Evolutionary conservation across 1,139 yeast genomes (phyloP), one percentile per base, ranked within the genome.

Genomic region (Arxiozyma heterogenica): DNA sequence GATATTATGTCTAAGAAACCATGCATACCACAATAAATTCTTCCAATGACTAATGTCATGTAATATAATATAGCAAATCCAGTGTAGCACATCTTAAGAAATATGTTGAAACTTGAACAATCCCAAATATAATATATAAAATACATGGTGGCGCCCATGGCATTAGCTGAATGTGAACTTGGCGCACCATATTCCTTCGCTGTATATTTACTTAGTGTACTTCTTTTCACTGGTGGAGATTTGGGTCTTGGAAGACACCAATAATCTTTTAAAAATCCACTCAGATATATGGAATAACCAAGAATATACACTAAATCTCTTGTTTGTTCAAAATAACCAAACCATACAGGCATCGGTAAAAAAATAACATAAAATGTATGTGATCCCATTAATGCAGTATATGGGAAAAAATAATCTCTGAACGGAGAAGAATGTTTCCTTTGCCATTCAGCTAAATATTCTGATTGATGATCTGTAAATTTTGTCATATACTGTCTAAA

Each of bases 1-100:
- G 80, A 71, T 1, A 74, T 53, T 5, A 93, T 75, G 67, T 93
- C 98, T 39, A 87, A 71, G 58, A 87, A 80, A 1, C 98, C 98
- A 70, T 93, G 98, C 98, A 93, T 93, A 5, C 98, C 98, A 69
- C 97, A 91, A 71, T 93, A 93, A 8, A 93, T 68, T 54, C 98
- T 75, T 34, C 98, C 98, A 58, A 81, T 70, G 1, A 87, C 80
- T 58, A 93, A 74, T 12, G 94, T 82, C 27, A 75, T 58, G 64
- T 83, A 85, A 66, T 91, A 90, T 18, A 79, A 47, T 1, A 70
- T 51, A 41, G 69, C 60, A 17, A 68, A 48, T 1, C 60, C 52
- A 55, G 58, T 18, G 50, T 53, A 50, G 15, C 53, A 39, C 5
- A 53, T 21, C 39, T 52, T 61, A 41, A 42, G 41, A 48, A 43